Base-by-base conservation (phyloP, 2,329 filamentous ascomycete species). In the Verticillium klebahnii region DNA sequence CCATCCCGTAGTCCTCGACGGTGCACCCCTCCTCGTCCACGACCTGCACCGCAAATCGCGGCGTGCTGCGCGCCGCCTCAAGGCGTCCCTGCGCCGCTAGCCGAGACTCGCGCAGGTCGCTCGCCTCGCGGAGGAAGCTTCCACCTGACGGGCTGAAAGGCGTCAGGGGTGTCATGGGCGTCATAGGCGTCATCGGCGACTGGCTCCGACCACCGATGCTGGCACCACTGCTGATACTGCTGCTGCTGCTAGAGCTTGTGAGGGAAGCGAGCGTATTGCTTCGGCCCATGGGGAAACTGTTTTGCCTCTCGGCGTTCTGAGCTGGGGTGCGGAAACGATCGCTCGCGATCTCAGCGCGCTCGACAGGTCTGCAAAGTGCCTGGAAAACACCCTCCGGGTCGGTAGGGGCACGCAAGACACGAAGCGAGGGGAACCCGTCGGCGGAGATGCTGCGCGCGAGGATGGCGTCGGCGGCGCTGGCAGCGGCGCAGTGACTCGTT, bases 371-470 rank as follows among this genome's bases (percentile, higher is more conserved):
- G 72, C 90, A 93, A 1, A 92, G 80, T 1, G 79, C 75, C 73
- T 93, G 90, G 64, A 93, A 85, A 8, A 84, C 67, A 31, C 89
- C 90, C 5, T 90, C 84, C 1, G 88, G 83, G 66, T 93, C 90
- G 62, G 85, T 85, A 1, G 89, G 90, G 0, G 85, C 80, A 60
- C 90, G 85, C 19, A 93, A 74, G 1, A 71, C 76, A 11, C 76
- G 78, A 11, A 93, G 79, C 0, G 75, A 71, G 0, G 90, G 90
- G 68, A 93, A 91, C 0, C 85, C 86, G 5, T 77, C 76, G 1
- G 82, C 80, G 5, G 74, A 73, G 65, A 93, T 90, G 68, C 86
- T 86, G 62, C 80, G 79, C 1, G 88, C 85, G 8, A 93, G 79
- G 56, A 89, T 84, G 5, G 81, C 78, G 58, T 89, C 88, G 1